Conservation (phyloP, 208 protist genomes). For the Leishmania mexicana region DNA sequence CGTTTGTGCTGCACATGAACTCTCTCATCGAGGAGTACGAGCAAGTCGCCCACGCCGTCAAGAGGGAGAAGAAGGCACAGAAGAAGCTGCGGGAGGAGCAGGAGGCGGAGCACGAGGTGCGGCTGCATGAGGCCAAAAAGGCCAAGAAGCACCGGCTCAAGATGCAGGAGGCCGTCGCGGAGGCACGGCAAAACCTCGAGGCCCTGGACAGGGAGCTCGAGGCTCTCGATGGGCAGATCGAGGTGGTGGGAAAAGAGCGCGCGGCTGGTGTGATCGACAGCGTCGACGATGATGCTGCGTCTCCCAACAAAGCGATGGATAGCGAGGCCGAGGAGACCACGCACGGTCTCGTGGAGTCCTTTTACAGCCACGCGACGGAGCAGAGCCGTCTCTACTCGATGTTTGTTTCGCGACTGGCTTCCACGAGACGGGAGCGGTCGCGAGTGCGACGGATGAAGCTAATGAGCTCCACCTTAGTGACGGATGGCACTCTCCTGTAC, state of each 20-base stretch:
- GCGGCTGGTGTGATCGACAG: not conserved
- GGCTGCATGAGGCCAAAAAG: constrained; percentile 78
- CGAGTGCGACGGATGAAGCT: constrained; percentile 77
- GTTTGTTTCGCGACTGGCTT: constrained; percentile 64
- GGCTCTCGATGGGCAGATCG: constrained; percentile 31
- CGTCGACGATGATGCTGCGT: not conserved
- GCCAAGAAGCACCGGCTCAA: constrained; percentile 82
- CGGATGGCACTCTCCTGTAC: constrained; percentile 68
- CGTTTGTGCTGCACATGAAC: constrained; percentile 83
- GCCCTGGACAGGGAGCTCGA: constrained; percentile 35
- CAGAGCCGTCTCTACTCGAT: constrained; percentile 59
- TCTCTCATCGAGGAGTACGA: constrained; percentile 86
- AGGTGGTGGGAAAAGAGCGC: constrained; percentile 10
- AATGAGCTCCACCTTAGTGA: constrained; percentile 73
- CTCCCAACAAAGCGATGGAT: constrained; percentile 25
- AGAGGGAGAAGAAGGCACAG: constrained; percentile 77
- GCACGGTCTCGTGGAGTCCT: constrained; percentile 62
- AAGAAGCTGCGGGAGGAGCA: constrained; percentile 70
- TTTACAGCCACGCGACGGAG: constrained; percentile 61
- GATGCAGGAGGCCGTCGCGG: constrained; percentile 50
- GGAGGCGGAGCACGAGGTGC: constrained; percentile 51
- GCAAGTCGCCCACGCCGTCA: constrained; percentile 41
- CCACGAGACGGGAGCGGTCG: constrained; percentile 60
- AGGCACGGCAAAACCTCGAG: constrained; percentile 30
- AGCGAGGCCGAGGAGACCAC: constrained; percentile 51